A percentile compares a stretch with the other conserved stretches of the same genome.
phyloP scores from a whole-genome alignment of 139 green algal species.

The Chlorella sp. region DNA sequence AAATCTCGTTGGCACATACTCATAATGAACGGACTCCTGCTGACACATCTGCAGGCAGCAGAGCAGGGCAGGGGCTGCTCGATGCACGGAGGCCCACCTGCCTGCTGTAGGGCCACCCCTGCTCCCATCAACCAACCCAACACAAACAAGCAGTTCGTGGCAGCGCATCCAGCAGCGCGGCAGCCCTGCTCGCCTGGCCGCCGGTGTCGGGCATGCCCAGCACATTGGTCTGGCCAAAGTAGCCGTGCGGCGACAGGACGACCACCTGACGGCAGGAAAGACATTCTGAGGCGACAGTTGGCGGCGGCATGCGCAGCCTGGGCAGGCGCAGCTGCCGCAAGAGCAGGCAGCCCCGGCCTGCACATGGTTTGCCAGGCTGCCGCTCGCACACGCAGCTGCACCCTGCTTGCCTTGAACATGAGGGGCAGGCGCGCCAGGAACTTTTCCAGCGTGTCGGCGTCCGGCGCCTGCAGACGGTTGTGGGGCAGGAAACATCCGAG shows the following conservation, averaged over 20 bases:
- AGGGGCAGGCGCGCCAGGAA: slow-evolving; percentile 78
- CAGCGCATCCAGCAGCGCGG: too few relatives aligned
- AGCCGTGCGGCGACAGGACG: slow-evolving; percentile 85
- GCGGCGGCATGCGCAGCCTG: too few relatives aligned
- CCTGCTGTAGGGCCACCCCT: not conserved
- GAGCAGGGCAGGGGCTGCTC: too few relatives aligned
- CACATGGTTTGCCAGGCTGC: too few relatives aligned
- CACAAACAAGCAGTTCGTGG: too few relatives aligned
- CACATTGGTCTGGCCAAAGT: slow-evolving; percentile 82
- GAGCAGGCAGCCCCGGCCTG: not conserved
- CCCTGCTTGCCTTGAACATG: slow-evolving; percentile 55
- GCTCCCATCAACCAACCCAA: too few relatives aligned
- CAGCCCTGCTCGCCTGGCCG: slow-evolving; percentile 55
- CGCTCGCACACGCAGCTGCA: too few relatives aligned
- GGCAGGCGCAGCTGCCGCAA: not conserved
- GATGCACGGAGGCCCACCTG: not conserved
- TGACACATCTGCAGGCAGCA: not conserved
- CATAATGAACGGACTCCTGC: not conserved
- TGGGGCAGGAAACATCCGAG: not conserved
- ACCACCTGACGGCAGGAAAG: slow-evolving; percentile 49
- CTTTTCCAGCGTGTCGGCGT: slow-evolving; percentile 64
- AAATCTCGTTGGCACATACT: not conserved
- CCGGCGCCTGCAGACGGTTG: slow-evolving; percentile 57
- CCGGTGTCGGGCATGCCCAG: slow-evolving; percentile 79
- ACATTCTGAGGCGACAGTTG: too few relatives aligned